A percentile compares a stretch with the other conserved stretches of the same genome.
Conservation (phyloP, 208 protist genomes). For the Herpetomonas tarakana region DNA sequence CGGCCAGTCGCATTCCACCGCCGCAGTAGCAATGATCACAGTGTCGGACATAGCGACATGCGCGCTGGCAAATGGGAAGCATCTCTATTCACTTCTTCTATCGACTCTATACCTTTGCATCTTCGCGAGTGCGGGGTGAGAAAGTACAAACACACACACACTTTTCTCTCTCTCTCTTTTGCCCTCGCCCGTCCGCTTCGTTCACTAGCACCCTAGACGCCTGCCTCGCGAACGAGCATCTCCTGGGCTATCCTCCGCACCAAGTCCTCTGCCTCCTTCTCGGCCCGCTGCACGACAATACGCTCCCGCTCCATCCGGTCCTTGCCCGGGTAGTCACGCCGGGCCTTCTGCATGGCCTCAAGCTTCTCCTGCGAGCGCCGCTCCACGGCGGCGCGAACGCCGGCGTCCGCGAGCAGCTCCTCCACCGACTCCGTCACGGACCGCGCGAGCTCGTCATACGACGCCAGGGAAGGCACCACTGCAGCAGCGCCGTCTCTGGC, state of each 20-base stretch:
- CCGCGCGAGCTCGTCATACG: conserved; percentile 40
- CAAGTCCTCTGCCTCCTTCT: conserved; percentile 69
- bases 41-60: too few species aligned
- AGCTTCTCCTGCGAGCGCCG: conserved; percentile 61
- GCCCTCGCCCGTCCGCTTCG: too few species aligned
- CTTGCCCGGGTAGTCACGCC: conserved; percentile 10
- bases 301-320: conserved; percentile 45
- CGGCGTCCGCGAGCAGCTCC: conserved; percentile 62
- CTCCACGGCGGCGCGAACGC: conserved; percentile 55
- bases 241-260: conserved; percentile 77
- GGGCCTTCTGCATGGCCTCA: conserved; percentile 17
- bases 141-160: too few species aligned
- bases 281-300: conserved; percentile 59
- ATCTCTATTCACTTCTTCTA: too few species aligned
- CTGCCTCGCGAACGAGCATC: conserved; percentile 39
- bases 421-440: conserved; percentile 46
- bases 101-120: too few species aligned
- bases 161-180: too few species aligned
- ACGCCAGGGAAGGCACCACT: conserved; percentile 12
- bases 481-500: not conserved
- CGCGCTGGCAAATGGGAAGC: too few species aligned
- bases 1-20: too few species aligned
- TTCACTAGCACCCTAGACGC: too few species aligned
- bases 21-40: too few species aligned
- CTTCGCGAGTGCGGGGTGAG: too few species aligned